A percentile compares a stretch with the other conserved stretches of the same genome.
phyloP scores from a whole-genome alignment of 73 alveolate genomes.

The Tetrahymena elliotti region DNA sequence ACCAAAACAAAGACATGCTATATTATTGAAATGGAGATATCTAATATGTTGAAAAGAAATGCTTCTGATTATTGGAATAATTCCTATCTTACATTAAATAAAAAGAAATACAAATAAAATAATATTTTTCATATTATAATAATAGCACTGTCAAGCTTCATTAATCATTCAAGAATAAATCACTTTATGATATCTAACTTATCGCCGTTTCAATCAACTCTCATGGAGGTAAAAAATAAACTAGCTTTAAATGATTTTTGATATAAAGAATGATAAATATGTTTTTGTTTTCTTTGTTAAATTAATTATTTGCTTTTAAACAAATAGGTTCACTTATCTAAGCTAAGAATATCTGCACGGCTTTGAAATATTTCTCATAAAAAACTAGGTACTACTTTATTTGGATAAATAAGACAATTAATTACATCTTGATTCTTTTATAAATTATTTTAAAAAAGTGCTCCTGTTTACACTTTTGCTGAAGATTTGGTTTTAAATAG shows the following conservation, averaged over 20 bases:
- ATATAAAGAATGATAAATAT: neutral
- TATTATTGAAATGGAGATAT: neutral
- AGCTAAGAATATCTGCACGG: neutral
- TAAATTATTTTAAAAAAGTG: neutral
- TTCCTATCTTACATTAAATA: neutral
- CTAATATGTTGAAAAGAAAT: neutral
- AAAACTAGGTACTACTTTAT: neutral
- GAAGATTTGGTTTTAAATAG: slow-evolving; percentile 33
- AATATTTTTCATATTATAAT: neutral
- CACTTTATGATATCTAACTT: neutral
- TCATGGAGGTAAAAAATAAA: neutral
- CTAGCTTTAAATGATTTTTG: neutral
- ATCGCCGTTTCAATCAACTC: neutral
- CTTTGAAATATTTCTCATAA: neutral
- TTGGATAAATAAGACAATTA: neutral
- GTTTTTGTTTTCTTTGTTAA: neutral
- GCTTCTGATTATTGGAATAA: neutral
- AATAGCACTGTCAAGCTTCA: neutral
- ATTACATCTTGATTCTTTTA: neutral
- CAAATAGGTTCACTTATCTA: neutral
- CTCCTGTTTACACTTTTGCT: slow-evolving; percentile 27
- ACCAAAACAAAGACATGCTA: too few relatives aligned
- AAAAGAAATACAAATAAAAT: neutral
- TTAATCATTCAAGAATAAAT: neutral
- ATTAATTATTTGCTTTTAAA: neutral